Evolutionary conservation across 768 basidiomycete genomes (phyloP).

Genomic region (Chalciporus chontae): DNA sequence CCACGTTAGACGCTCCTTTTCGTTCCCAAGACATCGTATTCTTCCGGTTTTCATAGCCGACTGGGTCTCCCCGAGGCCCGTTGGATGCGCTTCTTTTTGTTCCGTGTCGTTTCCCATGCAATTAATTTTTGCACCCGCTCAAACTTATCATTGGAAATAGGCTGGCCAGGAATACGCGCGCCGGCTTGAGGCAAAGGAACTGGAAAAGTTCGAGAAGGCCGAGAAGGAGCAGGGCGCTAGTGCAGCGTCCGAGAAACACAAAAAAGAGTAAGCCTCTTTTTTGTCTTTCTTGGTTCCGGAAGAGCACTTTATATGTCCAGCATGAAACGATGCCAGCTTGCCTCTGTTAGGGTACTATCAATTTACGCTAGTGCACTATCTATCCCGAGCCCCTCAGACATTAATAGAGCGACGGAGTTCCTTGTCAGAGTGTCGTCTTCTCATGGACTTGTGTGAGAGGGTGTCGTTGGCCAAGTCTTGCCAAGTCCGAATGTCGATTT

Average conservation of each 20-base stretch:
- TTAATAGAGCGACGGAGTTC: constrained; percentile 2
- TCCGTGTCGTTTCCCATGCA: constrained; percentile 1
- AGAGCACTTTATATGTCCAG: not conserved
- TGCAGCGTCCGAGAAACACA: constrained; percentile 25
- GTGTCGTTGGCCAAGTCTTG: constrained; percentile 11
- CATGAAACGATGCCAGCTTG: constrained; percentile 2
- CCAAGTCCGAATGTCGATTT: constrained; percentile 26
- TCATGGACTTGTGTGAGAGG: not conserved
- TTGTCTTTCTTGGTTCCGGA: constrained; percentile 5
- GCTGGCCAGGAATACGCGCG: constrained; percentile 83
- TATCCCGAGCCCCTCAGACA: not conserved
- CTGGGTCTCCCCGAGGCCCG: constrained; percentile 1
- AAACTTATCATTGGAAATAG: constrained; percentile 36
- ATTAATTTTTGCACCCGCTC: constrained; percentile 7
- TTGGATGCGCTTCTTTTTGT: constrained; percentile 8
- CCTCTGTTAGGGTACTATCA: not conserved
- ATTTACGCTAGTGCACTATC: not conserved
- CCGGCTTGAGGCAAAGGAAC: constrained; percentile 50
- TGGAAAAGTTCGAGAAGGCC: constrained; percentile 38
- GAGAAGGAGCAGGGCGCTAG: constrained; percentile 23
- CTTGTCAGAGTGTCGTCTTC: not conserved
- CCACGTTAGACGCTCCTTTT: not conserved
- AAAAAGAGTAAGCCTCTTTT: constrained; percentile 23
- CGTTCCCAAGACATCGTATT: constrained; percentile 7
- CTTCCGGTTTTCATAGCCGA: not conserved